Conservation (phyloP, 805 yeast genomes). For the Vanderwaltozyma yarrowii region DNA sequence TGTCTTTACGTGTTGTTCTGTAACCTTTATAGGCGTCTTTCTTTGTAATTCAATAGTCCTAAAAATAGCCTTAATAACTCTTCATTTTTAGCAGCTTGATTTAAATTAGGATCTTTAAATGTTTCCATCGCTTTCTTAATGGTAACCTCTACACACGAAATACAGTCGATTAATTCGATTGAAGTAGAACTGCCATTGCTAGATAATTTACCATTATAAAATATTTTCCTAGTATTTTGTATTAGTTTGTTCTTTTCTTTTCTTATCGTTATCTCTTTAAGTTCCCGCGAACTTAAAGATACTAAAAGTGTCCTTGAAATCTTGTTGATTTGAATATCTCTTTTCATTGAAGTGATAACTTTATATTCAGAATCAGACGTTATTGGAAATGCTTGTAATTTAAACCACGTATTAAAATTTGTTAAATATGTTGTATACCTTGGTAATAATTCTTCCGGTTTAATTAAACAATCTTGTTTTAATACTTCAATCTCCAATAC, state of each 20-base stretch:
- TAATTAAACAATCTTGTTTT: neutral
- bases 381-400: constrained; percentile 44
- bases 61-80: constrained; percentile 1
- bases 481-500: constrained; percentile 19
- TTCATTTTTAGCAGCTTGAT: neutral
- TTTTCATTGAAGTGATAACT: constrained; percentile 42
- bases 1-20: too few species aligned
- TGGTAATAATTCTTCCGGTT: constrained; percentile 16
- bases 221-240: constrained; percentile 23
- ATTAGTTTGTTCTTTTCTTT: constrained; percentile 12
- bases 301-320: constrained; percentile 24
- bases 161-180: constrained; percentile 14
- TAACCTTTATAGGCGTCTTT: too few species aligned
- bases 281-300: constrained; percentile 30
- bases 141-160: constrained; percentile 12
- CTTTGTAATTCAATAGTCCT: constrained; percentile 1
- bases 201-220: constrained; percentile 21
- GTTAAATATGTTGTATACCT: constrained; percentile 20
- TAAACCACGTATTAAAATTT: constrained; percentile 27
- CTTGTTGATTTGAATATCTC: constrained; percentile 31
- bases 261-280: constrained; percentile 26
- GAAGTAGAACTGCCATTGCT: constrained; percentile 5
- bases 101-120: neutral
- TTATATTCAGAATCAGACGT: constrained; percentile 40
- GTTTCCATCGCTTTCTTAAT: constrained; percentile 15